A percentile compares a stretch with the other conserved stretches of the same genome.
These are phyloP conservation scores for Mortierella sp. DNA, from an alignment of 371 early-diverging fungal genomes.

Conservation along the genomic window DNA sequence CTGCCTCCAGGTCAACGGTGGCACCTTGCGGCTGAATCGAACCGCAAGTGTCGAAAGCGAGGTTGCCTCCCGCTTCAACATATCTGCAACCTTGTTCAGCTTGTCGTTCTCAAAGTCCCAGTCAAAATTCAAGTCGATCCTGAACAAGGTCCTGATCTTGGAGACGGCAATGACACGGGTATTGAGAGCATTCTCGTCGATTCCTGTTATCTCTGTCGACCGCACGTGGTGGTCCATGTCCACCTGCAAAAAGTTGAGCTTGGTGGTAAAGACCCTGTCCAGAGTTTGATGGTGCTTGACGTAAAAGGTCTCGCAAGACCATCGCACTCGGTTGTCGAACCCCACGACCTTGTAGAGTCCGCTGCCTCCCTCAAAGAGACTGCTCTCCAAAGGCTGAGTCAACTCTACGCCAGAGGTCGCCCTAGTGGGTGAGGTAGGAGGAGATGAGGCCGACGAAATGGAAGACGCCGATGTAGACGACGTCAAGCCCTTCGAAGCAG, in stretches of 20 bases:
- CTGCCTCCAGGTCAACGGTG: conserved; percentile 35
- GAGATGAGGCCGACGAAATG: neutral
- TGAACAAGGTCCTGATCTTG: conserved; percentile 31
- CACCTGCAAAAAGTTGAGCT: conserved; percentile 20
- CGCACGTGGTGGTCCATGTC: conserved; percentile 26
- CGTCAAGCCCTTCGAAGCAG: neutral
- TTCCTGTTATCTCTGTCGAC: neutral
- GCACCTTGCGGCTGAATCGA: conserved; percentile 23
- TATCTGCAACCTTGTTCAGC: conserved; percentile 12
- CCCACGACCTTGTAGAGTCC: conserved; percentile 26
- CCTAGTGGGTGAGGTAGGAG: neutral
- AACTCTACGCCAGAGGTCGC: neutral
- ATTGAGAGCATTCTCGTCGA: conserved; percentile 22
- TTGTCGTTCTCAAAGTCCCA: conserved; percentile 34
- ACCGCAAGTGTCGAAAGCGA: conserved; percentile 24
- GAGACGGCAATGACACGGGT: conserved; percentile 20
- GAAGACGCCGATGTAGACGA: neutral
- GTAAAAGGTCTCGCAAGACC: conserved; percentile 38
- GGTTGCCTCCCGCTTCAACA: conserved; percentile 15
- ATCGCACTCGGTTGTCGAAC: conserved; percentile 20
- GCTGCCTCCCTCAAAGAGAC: conserved; percentile 29
- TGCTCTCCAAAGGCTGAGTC: neutral
- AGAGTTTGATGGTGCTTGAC: conserved; percentile 9
- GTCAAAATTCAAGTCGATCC: conserved; percentile 37
- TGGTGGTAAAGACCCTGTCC: conserved; percentile 31